phyloP scores from a whole-genome alignment of 1,284 basidiomycete genomes.

The Athelia sp. region DNA sequence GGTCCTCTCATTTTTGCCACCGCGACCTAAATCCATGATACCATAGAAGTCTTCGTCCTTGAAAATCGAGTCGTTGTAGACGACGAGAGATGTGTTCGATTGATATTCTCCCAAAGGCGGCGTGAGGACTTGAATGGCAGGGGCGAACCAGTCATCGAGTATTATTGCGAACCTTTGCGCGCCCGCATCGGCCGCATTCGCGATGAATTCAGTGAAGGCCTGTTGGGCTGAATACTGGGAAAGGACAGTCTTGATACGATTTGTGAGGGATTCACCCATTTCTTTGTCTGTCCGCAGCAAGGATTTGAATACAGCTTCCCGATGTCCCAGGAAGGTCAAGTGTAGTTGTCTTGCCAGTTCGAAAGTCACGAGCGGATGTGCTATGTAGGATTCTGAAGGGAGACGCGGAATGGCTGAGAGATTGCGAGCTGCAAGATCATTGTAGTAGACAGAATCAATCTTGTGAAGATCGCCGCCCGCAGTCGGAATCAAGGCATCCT shows the following conservation, averaged over 20 bases:
- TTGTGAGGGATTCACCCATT: conserved; percentile 24
- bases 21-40: conserved; percentile 36
- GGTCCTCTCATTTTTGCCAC: conserved; percentile 31
- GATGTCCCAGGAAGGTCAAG: conserved; percentile 26
- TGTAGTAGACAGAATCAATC: conserved; percentile 25
- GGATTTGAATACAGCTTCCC: conserved; percentile 17
- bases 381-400: conserved; percentile 14
- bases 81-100: conserved; percentile 29
- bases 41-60: conserved; percentile 36
- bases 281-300: conserved; percentile 6
- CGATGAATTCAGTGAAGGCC: conserved; percentile 41
- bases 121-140: conserved; percentile 21
- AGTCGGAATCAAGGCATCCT: conserved; percentile 29
- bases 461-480: conserved; percentile 18
- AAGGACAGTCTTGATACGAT: conserved; percentile 23
- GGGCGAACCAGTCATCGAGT: conserved; percentile 23
- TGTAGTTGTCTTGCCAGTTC: conserved; percentile 24
- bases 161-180: conserved; percentile 34
- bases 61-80: conserved; percentile 40
- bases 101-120: conserved; percentile 27
- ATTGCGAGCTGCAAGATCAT: conserved; percentile 29
- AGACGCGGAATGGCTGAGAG: conserved; percentile 10
- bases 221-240: conserved; percentile 34
- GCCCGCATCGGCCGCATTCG: conserved; percentile 44
- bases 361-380: conserved; percentile 26